Conservation (phyloP, 148 eudicot genomes). For the Nepenthes mirabilis region DNA sequence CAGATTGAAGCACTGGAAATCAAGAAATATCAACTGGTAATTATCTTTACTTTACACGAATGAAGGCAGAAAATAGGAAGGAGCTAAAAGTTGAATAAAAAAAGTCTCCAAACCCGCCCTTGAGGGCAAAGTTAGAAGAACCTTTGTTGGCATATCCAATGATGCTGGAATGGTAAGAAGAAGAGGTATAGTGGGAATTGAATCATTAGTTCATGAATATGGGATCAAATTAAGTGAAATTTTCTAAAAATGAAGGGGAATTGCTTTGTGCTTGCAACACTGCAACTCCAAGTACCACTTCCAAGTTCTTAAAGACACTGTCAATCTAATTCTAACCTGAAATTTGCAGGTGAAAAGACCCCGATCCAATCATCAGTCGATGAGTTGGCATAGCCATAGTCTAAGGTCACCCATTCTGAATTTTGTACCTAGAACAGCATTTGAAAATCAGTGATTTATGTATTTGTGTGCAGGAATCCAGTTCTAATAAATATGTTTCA, state of each 20-base stretch:
- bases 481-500: neutral
- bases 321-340: conserved; percentile 29
- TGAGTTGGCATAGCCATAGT: conserved; percentile 43
- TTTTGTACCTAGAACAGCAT: conserved; percentile 25
- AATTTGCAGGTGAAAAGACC: conserved; percentile 88
- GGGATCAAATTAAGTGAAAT: neutral
- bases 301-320: neutral
- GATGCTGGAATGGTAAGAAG: no score
- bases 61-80: no score
- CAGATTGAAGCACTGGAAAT: conserved; percentile 51
- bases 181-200: no score
- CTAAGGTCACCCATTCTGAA: conserved; percentile 60
- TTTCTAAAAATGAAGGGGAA: no score
- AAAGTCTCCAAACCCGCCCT: no score
- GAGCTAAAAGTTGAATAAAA: no score
- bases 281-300: no score
- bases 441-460: neutral
- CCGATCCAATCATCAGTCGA: conserved; percentile 73
- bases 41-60: neutral
- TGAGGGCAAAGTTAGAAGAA: no score
- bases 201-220: neutral
- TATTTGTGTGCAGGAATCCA: neutral
- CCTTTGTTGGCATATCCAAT: no score
- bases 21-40: neutral
- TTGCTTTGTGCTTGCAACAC: no score